Base-by-base conservation (phyloP, 2,329 filamentous ascomycete genomes). In the Xylariaceae sp. region DNA sequence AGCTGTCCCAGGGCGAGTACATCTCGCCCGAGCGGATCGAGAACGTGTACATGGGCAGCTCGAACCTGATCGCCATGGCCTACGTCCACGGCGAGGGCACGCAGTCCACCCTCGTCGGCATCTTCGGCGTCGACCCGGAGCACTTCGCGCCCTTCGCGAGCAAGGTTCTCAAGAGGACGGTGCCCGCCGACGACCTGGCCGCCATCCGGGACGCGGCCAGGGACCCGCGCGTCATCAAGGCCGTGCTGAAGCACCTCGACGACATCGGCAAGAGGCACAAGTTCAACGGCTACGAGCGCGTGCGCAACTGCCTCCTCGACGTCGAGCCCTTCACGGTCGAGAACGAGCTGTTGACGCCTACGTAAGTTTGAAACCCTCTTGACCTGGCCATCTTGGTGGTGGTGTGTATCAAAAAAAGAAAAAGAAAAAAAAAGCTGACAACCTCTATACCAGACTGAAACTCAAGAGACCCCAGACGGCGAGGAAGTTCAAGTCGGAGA, bases 21-120 rank as follows among this genome's bases (percentile, higher is more conserved):
- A 88, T 98, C 56, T 95, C 89, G 1, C 92, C 92, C 11, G 92
- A 98, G 68, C 86, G 89, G 41, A 87, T 98, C 58, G 92, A 98
- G 71, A 96, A 95, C 61, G 84, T 95, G 24, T 94, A 89, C 63
- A 72, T 94, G 47, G 87, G 85, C 47, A 88, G 84, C 66, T 81
- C 81, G 47, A 83, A 78, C 49, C 81, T 89, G 52, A 68, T 97
- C 17, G 76, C 81, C 15, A 83, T 84, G 57, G 88, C 83, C 3
- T 96, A 87, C 59, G 86, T 97, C 17, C 90, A 98, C 65, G 92
- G 92, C 28, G 90, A 97, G 59, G 79, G 81, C 46, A 75, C 83
- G 46, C 81, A 97, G 69, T 81, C 85, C 1, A 80, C 75, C 59
- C 73, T 97, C 8, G 88, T 98, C 1, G 88, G 72, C 35, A 76